These are phyloP conservation scores for Tetrahymena elliotti DNA, from an alignment of 73 alveolate genomes.

Conservation along the genomic window DNA sequence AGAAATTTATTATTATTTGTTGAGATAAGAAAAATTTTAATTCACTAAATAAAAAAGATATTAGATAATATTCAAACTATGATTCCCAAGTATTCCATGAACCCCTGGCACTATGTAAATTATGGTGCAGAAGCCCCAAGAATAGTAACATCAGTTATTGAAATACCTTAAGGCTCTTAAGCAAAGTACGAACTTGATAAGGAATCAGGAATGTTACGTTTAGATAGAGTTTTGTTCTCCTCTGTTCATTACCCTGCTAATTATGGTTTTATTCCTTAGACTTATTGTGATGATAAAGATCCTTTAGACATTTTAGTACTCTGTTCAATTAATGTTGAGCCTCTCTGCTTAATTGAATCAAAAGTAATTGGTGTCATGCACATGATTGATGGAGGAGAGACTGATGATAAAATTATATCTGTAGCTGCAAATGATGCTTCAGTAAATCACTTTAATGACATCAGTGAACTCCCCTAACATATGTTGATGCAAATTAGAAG, in stretches of 20 bases:
- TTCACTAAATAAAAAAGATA: neutral
- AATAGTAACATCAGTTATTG: constrained; percentile 24
- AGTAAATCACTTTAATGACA: constrained; percentile 1
- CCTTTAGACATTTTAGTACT: constrained; percentile 44
- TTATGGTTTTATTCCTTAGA: constrained; percentile 46
- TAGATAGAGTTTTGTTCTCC: constrained; percentile 42
- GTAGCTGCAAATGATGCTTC: constrained; percentile 38
- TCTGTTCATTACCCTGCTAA: constrained; percentile 51
- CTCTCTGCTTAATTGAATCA: constrained; percentile 35
- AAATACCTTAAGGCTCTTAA: constrained; percentile 40
- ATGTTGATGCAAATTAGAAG: constrained; percentile 15
- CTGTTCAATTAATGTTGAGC: constrained; percentile 32
- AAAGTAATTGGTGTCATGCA: constrained; percentile 44
- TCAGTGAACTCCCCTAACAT: constrained; percentile 23
- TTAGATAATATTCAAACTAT: neutral
- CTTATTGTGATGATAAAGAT: constrained; percentile 43
- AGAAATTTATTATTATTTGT: neutral
- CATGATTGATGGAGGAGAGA: constrained; percentile 44
- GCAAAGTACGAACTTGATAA: constrained; percentile 49
- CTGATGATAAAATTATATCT: constrained; percentile 30
- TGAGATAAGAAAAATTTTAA: neutral
- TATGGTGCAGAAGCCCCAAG: constrained; percentile 25
- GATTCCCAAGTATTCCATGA: constrained; percentile 27
- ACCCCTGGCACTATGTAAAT: constrained; percentile 44
- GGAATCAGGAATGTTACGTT: constrained; percentile 34